Percentiles rank a stretch among this genome's conserved stretches.
Evolutionary conservation across 306 rosid species (phyloP).

Genomic region (Gastrolobium villosum): DNA sequence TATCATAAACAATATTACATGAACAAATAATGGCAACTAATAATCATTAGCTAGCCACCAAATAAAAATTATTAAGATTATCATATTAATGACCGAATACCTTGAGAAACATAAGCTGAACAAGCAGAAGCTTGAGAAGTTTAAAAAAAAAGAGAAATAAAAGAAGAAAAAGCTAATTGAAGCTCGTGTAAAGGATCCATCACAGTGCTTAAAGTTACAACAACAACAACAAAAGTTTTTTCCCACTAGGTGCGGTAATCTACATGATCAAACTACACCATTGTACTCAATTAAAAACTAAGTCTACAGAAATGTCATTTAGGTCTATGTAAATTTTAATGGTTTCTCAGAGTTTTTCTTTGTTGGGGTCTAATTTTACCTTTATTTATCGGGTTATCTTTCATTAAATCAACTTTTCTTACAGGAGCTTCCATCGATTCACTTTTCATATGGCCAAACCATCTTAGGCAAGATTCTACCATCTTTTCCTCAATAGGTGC

Average conservation of each 20-base stretch:
- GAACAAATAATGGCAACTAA: conserved; percentile 26
- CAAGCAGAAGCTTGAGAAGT: conserved; percentile 12
- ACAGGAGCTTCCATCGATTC: background rate
- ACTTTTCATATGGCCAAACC: conserved; percentile 13
- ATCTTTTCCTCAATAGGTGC: background rate
- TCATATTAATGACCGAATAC: background rate
- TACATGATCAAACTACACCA: conserved; percentile 19
- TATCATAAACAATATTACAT: conserved; percentile 27
- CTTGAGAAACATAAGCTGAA: conserved; percentile 20
- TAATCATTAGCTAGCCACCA: background rate
- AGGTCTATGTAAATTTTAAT: background rate
- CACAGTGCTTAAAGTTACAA: background rate
- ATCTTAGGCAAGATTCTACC: background rate
- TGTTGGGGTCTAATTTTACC: background rate
- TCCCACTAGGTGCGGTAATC: background rate
- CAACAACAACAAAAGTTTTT: background rate
- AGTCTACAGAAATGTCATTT: background rate
- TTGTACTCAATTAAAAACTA: background rate
- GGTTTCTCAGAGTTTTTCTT: background rate
- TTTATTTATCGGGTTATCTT: conserved; percentile 8
- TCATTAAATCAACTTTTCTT: background rate
- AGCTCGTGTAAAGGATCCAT: background rate
- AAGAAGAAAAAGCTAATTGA: background rate
- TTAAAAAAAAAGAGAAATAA: conserved; percentile 7
- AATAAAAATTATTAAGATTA: conserved; percentile 28